Percentiles rank a stretch among this genome's conserved stretches.
These are phyloP conservation scores for Microbotryum lychnidis-dioicae DNA, from an alignment of 1,284 basidiomycete species.

Conservation along the genomic window DNA sequence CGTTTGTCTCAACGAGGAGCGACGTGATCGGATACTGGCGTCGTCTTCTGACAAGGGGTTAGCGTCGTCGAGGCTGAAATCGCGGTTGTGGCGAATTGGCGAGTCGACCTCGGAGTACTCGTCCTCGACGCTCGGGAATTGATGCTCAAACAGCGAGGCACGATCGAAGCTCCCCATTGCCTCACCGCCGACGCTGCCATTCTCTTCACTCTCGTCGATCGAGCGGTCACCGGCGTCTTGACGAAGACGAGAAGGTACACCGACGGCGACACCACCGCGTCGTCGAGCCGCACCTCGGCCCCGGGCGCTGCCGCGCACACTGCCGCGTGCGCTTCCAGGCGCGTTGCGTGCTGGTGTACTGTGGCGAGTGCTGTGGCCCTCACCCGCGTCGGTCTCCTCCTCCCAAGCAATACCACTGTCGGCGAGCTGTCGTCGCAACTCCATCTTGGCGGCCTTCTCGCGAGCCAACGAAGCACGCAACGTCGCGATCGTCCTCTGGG, in stretches of 20 bases:
- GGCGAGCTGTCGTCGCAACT: slow-evolving; percentile 35
- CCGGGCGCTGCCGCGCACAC: slow-evolving; percentile 13
- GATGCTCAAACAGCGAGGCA: slow-evolving; percentile 29
- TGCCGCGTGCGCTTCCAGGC: slow-evolving; percentile 10
- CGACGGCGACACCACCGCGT: slow-evolving; percentile 7
- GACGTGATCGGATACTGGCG: not conserved
- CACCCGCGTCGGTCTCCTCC: slow-evolving; percentile 19
- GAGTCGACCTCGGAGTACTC: slow-evolving; percentile 14
- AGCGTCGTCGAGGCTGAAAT: slow-evolving; percentile 47
- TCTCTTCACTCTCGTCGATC: slow-evolving; percentile 24
- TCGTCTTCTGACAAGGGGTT: slow-evolving; percentile 38
- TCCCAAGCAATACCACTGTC: slow-evolving; percentile 23
- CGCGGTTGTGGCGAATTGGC: slow-evolving; percentile 2
- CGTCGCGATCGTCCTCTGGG: slow-evolving; percentile 59
- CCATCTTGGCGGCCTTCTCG: slow-evolving; percentile 68
- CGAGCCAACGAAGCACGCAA: slow-evolving; percentile 65
- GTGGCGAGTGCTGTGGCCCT: not conserved
- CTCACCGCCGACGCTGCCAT: slow-evolving; percentile 18
- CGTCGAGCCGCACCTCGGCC: slow-evolving; percentile 13
- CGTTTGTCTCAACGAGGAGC: not conserved
- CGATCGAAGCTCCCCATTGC: slow-evolving; percentile 2
- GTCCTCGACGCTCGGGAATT: slow-evolving; percentile 15
- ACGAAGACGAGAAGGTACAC: slow-evolving; percentile 18
- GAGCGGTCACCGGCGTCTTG: slow-evolving; percentile 14
- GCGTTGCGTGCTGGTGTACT: slow-evolving; percentile 4